These are phyloP conservation scores for Pythium dissotocum DNA, from an alignment of 352 stramenopile genomes.

Conservation along the genomic window DNA sequence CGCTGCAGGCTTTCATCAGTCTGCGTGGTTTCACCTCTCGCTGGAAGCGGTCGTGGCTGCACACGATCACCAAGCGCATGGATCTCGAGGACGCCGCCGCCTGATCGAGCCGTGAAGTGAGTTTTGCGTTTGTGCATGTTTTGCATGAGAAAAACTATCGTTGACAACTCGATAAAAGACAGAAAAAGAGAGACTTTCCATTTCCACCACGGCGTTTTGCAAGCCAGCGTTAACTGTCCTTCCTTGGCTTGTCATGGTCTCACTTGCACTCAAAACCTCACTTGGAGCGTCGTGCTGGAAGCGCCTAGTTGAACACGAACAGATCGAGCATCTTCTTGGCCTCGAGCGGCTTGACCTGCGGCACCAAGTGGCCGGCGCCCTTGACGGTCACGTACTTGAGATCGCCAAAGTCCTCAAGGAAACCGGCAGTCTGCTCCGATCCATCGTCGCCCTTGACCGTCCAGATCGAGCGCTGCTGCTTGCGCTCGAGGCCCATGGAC, in stretches of 20 bases:
- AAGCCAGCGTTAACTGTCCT: background rate
- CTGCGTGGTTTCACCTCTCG: constrained; percentile 3
- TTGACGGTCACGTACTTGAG: constrained; percentile 91
- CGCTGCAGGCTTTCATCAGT: constrained; percentile 5
- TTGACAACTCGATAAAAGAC: background rate
- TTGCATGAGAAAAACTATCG: background rate
- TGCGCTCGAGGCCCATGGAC: constrained; percentile 49
- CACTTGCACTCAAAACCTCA: background rate
- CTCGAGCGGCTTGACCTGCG: constrained; percentile 71
- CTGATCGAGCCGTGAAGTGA: background rate
- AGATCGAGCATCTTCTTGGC: constrained; percentile 72
- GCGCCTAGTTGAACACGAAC: constrained; percentile 54
- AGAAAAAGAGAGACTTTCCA: background rate
- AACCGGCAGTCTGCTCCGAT: constrained; percentile 76
- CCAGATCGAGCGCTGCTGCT: constrained; percentile 46
- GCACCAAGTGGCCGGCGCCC: constrained; percentile 89
- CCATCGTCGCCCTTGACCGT: constrained; percentile 30
- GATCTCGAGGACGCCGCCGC: constrained; percentile 6
- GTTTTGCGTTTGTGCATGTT: background rate
- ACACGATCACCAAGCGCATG: constrained; percentile 12
- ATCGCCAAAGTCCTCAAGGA: constrained; percentile 80
- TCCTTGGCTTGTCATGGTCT: background rate
- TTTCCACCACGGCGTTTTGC: background rate
- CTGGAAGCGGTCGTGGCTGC: constrained; percentile 15
- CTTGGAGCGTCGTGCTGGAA: too few relatives aligned